Evolutionary conservation across 208 protist genomes (phyloP), one percentile per base, ranked within the genome.

Genomic region (Trypanosomatidae sp.): DNA sequence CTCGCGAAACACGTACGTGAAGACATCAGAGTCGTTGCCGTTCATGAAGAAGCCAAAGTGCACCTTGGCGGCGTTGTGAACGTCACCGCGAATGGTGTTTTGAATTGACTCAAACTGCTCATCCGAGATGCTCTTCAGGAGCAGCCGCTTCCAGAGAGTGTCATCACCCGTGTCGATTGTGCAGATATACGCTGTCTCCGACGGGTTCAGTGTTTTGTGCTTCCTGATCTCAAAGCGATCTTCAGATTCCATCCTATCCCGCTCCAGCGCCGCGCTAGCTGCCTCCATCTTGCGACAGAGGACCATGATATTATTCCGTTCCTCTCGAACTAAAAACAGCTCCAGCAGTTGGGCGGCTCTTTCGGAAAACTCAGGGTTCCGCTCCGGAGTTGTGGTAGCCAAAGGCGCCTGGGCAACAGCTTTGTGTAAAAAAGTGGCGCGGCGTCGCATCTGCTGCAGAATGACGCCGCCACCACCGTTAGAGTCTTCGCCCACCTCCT

Each of bases 1-100:
- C 59, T 86, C 85, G 41, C 86, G 89, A 73, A 95, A 97, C 9
- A 89, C 89, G 81, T 94, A 97, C 19, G 84, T 92, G 69, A 95
- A 92, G 13, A 97, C 77, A 62, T 94, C 89, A 2, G 69, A 74
- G 58, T 85, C 73, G 79, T 97, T 94, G 71, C 90, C 90, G 74
- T 91, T 94, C 81, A 97, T 90, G 50, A 92, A 69, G 67, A 97
- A 87, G 33, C 90, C 92, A 49, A 89, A 86, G 74, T 87, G 84
- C 65, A 85, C 79, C 62, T 88, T 80, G 30, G 88, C 92, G 64
- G 76, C 58, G 39, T 65, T 78, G 71, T 92, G 75, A n/a, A 92
- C 81, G 64, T 84, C 72, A 25, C 53, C 44, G 2, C 76, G 73
- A 33, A 95, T 80, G 17, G 68, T 81, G 67, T 83, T 82, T 30